Evolutionary conservation across 108 stramenopile species (phyloP).

Genomic region (Mediolabrus comicus): DNA sequence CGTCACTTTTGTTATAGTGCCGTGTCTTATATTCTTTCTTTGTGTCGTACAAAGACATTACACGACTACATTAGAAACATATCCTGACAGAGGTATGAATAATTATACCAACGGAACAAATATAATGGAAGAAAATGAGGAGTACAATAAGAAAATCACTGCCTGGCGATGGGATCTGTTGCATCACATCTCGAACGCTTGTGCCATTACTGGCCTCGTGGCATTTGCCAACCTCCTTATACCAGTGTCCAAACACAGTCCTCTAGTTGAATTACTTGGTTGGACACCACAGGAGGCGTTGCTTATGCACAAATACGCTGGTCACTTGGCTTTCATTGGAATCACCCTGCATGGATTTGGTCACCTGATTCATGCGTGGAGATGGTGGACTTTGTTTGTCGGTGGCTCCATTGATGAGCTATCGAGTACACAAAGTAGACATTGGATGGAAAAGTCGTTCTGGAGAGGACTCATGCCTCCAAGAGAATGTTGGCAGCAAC

Average conservation of each 20-base stretch:
- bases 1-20: neutral
- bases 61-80: neutral
- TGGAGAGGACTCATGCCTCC: neutral
- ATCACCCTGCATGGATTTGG: conserved; percentile 41
- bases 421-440: neutral
- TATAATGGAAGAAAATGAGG: neutral
- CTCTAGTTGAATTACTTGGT: conserved; percentile 38
- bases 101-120: neutral
- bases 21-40: neutral
- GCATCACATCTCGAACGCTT: conserved; percentile 40
- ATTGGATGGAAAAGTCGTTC: neutral
- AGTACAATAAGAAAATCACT: neutral
- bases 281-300: conserved; percentile 46
- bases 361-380: conserved; percentile 40
- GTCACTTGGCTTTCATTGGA: conserved; percentile 40
- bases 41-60: neutral
- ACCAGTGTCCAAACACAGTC: conserved; percentile 49
- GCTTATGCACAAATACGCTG: conserved; percentile 55
- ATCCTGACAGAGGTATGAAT: neutral
- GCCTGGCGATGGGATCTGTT: neutral
- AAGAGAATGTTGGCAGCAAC: neutral
- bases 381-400: conserved; percentile 16
- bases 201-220: conserved; percentile 54
- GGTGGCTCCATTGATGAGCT: too few species aligned
- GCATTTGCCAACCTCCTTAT: conserved; percentile 41